Conservation (phyloP, 805 yeast genomes). For the Metschnikowia chrysomelidarum region DNA sequence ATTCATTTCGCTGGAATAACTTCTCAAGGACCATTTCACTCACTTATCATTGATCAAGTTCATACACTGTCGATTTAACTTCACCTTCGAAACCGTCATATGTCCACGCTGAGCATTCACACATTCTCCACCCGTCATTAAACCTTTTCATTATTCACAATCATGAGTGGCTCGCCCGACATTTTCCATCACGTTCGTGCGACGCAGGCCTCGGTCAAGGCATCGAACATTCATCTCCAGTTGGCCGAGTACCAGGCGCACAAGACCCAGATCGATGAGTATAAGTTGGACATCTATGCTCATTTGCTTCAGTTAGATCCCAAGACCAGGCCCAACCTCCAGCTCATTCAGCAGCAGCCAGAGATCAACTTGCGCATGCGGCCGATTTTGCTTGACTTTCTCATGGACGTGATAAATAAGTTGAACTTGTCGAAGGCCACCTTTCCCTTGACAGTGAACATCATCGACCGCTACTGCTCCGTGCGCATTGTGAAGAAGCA, state of each 20-base stretch:
- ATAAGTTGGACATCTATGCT: constrained; percentile 42
- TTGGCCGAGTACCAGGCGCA: constrained; percentile 50
- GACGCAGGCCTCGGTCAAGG: constrained; percentile 32
- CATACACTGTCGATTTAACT: too few species aligned
- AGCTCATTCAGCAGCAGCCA: constrained; percentile 44
- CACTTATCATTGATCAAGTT: too few species aligned
- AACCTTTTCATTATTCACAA: neutral
- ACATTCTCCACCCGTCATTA: neutral
- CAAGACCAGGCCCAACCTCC: constrained; percentile 22
- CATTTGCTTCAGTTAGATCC: constrained; percentile 29
- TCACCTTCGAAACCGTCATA: too few species aligned
- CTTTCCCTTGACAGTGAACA: constrained; percentile 44
- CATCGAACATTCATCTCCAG: constrained; percentile 38
- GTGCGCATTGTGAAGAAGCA: constrained; percentile 45
- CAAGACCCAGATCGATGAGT: constrained; percentile 41
- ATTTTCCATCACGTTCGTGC: constrained; percentile 25
- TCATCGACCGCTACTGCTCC: constrained; percentile 44
- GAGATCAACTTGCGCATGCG: constrained; percentile 45
- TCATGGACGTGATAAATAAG: constrained; percentile 45
- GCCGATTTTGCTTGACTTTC: constrained; percentile 41
- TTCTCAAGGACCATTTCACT: too few species aligned
- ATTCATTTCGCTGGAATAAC: too few species aligned
- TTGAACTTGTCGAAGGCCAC: constrained; percentile 39
- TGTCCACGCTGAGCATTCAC: constrained; percentile 2
- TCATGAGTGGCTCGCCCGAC: constrained; percentile 18